A percentile compares a stretch with the other conserved stretches of the same genome.
Conservation (phyloP, 768 basidiomycete genomes). For the Collybia mongolica region DNA sequence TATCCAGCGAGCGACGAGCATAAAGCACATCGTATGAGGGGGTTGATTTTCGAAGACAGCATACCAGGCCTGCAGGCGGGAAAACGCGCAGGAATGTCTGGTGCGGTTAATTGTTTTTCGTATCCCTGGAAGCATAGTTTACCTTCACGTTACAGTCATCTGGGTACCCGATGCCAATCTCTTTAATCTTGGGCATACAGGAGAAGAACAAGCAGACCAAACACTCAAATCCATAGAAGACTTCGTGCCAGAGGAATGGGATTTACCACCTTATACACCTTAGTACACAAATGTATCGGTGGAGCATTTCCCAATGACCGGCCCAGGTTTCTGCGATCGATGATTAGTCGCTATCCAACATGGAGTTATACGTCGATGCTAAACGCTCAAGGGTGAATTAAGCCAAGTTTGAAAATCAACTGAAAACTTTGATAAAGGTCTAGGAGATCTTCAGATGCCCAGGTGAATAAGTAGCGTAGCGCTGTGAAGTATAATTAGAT, state of each 20-base stretch:
- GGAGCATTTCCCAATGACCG: no score
- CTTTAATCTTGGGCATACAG: constrained; percentile 45
- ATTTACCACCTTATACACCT: constrained; percentile 63
- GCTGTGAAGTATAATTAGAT: no score
- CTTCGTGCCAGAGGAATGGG: constrained; percentile 83
- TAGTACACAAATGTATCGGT: not conserved
- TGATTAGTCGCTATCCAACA: no score
- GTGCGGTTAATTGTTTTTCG: constrained; percentile 36
- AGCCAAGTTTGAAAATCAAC: no score
- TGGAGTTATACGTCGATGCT: no score
- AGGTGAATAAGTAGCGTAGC: not conserved
- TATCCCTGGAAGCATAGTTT: not conserved
- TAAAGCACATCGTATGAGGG: constrained; percentile 50
- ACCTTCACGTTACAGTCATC: constrained; percentile 47
- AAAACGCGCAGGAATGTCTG: constrained; percentile 83
- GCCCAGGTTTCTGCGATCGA: no score
- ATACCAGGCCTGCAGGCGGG: constrained; percentile 77
- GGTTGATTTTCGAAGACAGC: constrained; percentile 84
- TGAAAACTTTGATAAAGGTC: constrained; percentile 3
- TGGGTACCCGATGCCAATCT: constrained; percentile 85
- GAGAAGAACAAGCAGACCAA: constrained; percentile 56
- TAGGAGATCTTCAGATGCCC: not conserved
- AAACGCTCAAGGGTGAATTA: no score
- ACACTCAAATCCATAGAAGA: constrained; percentile 61
- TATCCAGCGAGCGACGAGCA: constrained; percentile 31